Conservation (phyloP, 2,329 filamentous ascomycete genomes). For the Neofusicoccum parvum region DNA sequence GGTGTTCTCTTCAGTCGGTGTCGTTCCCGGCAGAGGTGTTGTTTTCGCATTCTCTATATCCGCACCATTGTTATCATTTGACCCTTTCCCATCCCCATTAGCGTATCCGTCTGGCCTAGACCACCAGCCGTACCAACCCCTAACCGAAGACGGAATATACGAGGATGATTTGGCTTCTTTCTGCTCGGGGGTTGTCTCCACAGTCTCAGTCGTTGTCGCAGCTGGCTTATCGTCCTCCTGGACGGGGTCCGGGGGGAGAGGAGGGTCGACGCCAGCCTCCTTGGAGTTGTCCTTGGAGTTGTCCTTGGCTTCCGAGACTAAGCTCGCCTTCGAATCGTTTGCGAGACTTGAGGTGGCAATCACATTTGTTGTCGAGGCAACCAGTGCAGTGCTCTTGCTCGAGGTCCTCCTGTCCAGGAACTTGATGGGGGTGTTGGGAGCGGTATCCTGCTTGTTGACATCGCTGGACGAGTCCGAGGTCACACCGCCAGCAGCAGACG, state of each 20-base stretch:
- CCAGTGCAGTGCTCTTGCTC: slow-evolving; percentile 48
- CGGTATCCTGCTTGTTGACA: slow-evolving; percentile 30
- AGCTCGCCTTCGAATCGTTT: slow-evolving; percentile 24
- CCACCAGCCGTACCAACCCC: slow-evolving; percentile 54
- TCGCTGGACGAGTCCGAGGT: slow-evolving; percentile 43
- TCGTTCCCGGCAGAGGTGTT: slow-evolving; percentile 44
- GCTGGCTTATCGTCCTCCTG: slow-evolving; percentile 5
- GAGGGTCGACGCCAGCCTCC: slow-evolving; percentile 38
- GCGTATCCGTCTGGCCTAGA: slow-evolving; percentile 51
- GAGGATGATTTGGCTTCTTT: slow-evolving; percentile 23
- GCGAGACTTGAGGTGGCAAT: slow-evolving; percentile 45
- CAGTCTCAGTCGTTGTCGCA: background rate
- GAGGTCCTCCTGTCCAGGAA: slow-evolving; percentile 47
- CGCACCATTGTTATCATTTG: slow-evolving; percentile 25
- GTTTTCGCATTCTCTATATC: slow-evolving; percentile 40
- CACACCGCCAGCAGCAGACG: slow-evolving; percentile 46
- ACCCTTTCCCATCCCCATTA: slow-evolving; percentile 37
- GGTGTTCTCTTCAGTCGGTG: slow-evolving; percentile 36
- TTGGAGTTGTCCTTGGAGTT: background rate
- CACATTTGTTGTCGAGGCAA: slow-evolving; percentile 49
- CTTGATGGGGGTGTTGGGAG: slow-evolving; percentile 35
- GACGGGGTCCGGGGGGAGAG: slow-evolving; percentile 46
- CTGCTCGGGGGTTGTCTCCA: slow-evolving; percentile 21
- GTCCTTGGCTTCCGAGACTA: slow-evolving; percentile 27
- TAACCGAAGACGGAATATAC: slow-evolving; percentile 24